These are phyloP conservation scores for Metschnikowia lachancei DNA, from an alignment of 805 yeast genomes.

Conservation along the genomic window DNA sequence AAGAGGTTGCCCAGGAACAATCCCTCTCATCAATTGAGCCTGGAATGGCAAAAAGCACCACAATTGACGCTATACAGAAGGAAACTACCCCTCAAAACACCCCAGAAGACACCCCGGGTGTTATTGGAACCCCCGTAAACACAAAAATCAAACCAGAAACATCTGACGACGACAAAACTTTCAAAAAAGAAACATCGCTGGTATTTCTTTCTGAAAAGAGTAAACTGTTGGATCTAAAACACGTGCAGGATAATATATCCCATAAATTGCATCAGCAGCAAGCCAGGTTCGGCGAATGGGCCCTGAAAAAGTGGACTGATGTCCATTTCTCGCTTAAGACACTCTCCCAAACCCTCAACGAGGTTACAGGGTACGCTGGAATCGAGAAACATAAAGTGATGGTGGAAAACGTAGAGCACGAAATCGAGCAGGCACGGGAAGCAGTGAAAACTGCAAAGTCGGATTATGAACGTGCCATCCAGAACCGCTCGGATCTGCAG, in stretches of 20 bases:
- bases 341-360: conserved; percentile 72
- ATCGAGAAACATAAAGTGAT: conserved; percentile 67
- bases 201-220: no score
- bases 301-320: conserved; percentile 52
- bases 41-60: no score
- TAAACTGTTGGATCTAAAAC: no score
- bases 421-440: conserved; percentile 47
- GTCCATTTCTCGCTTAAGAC: conserved; percentile 55
- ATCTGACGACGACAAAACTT: no score
- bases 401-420: conserved; percentile 56
- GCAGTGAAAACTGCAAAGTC: conserved; percentile 49
- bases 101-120: neutral
- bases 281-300: conserved; percentile 34
- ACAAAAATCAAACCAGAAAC: no score
- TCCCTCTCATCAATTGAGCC: no score
- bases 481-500: conserved; percentile 66
- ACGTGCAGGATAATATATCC: no score
- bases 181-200: no score
- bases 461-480: conserved; percentile 58
- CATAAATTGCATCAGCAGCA: conserved; percentile 37
- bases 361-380: conserved; percentile 84
- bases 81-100: no score
- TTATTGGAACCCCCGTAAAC: neutral
- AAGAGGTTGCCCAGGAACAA: no score
- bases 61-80: no score